Percentiles rank a stretch among this genome's conserved stretches.
Evolutionary conservation across 2,329 filamentous ascomycete genomes (phyloP).

Genomic region (Exophiala oligosperma): DNA sequence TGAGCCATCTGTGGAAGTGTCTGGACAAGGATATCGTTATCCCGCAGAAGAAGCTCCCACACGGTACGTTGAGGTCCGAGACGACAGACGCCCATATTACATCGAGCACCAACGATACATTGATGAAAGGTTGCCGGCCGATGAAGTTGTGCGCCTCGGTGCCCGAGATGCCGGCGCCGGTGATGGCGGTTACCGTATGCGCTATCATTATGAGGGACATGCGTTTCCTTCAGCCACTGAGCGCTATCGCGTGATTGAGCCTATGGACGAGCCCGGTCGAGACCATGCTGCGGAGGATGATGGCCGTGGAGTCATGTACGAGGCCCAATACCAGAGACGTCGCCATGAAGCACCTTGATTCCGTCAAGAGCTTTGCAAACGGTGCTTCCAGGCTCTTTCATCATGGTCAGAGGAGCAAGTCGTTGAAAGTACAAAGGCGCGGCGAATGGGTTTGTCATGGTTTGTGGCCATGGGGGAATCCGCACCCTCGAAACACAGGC

Average conservation of each 20-base stretch:
- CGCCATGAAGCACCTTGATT: background rate
- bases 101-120: background rate
- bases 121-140: background rate
- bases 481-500: background rate
- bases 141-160: background rate
- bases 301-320: background rate
- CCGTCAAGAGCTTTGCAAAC: too few species aligned
- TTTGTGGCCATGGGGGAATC: background rate
- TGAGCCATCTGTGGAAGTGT: background rate
- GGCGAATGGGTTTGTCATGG: background rate
- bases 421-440: too few species aligned
- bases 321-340: background rate
- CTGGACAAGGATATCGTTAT: background rate
- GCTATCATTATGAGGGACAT: background rate
- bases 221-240: background rate
- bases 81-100: background rate
- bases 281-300: background rate
- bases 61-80: background rate
- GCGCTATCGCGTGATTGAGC: background rate
- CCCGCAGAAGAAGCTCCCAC: background rate
- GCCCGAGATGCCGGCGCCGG: background rate
- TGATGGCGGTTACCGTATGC: background rate
- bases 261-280: background rate
- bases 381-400: background rate
- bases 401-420: background rate